Evolutionary conservation across 148 eudicot genomes (phyloP).

Genomic region (Pharnaceum exiguum): DNA sequence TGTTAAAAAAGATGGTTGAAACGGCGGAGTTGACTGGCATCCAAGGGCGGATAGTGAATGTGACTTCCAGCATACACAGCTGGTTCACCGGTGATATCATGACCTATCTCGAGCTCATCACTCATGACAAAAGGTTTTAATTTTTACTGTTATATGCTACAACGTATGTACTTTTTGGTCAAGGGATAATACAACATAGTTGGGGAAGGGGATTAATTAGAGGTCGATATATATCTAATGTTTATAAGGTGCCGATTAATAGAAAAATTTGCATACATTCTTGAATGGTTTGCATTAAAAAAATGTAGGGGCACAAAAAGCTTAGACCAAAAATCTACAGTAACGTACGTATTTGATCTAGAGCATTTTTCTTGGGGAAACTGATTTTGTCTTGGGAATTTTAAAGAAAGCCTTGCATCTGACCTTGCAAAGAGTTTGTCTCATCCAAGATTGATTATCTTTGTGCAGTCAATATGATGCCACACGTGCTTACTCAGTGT

Average conservation of each 20-base stretch:
- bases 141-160: neutral
- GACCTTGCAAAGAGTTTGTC: neutral
- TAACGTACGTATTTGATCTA: no score
- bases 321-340: no score
- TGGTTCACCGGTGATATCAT: slow-evolving; percentile 78
- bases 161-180: no score
- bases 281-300: no score
- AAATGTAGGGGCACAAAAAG: no score
- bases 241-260: no score
- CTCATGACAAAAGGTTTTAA: slow-evolving; percentile 49
- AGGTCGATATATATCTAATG: no score
- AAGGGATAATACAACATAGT: no score
- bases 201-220: no score
- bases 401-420: neutral
- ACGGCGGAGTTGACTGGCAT: slow-evolving; percentile 57
- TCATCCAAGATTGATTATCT: neutral
- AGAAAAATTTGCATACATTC: no score
- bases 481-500: slow-evolving; percentile 91
- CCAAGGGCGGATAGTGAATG: slow-evolving; percentile 85
- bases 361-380: no score
- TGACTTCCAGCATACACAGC: slow-evolving; percentile 65
- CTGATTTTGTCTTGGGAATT: no score
- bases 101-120: slow-evolving; percentile 43
- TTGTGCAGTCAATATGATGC: slow-evolving; percentile 61
- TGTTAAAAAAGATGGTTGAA: slow-evolving; percentile 63